These are phyloP conservation scores for Apophysomyces sp. DNA, from an alignment of 371 early-diverging fungal genomes.

Conservation along the genomic window DNA sequence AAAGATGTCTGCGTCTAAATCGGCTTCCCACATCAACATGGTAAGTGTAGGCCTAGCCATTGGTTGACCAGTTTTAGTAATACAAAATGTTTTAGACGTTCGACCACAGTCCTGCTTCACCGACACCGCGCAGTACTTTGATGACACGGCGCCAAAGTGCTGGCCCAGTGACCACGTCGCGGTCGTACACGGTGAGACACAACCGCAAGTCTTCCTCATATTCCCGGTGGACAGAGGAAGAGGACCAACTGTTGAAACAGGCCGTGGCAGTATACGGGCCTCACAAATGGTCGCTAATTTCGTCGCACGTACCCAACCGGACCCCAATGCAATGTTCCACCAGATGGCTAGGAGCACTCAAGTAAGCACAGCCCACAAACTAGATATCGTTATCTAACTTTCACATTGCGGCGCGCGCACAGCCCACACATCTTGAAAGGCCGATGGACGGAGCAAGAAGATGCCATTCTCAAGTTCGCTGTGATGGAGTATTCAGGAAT, in stretches of 20 bases:
- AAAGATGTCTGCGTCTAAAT: neutral
- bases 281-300: conserved; percentile 65
- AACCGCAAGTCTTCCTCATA: conserved; percentile 38
- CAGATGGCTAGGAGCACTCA: conserved; percentile 66
- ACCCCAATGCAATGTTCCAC: conserved; percentile 72
- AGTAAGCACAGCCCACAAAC: conserved; percentile 25
- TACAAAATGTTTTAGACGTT: neutral
- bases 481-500: conserved; percentile 46
- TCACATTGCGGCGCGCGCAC: neutral
- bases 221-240: conserved; percentile 50
- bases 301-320: conserved; percentile 60
- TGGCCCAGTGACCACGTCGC: conserved; percentile 1
- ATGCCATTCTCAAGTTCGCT: conserved; percentile 48
- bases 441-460: conserved; percentile 70
- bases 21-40: neutral
- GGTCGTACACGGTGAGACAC: conserved; percentile 3
- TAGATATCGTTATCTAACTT: neutral
- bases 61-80: neutral
- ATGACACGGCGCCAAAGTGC: neutral
- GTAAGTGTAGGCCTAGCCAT: neutral
- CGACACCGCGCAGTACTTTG: neutral
- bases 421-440: conserved; percentile 64
- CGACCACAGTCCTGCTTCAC: neutral
- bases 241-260: conserved; percentile 43
- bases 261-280: conserved; percentile 50